These are phyloP conservation scores for Pilobolus umbonatus DNA, from an alignment of 192 early-diverging fungal genomes.

Conservation along the genomic window DNA sequence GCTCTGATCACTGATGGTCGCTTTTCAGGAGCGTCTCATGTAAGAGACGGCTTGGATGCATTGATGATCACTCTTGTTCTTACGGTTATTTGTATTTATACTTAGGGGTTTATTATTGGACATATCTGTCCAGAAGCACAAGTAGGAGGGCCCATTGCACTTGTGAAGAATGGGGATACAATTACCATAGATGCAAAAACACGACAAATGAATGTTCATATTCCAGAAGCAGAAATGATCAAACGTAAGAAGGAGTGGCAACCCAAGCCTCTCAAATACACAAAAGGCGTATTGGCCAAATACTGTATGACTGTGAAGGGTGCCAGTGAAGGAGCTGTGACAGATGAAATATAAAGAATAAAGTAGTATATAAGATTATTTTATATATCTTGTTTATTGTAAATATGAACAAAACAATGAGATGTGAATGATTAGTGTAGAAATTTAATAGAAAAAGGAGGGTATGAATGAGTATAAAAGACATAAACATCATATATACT, in stretches of 20 bases:
- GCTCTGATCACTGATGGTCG: constrained; percentile 96
- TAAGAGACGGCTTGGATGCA: too few relatives aligned
- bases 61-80: too few relatives aligned
- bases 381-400: too few relatives aligned
- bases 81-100: constrained; percentile 6
- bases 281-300: constrained; percentile 81
- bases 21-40: constrained; percentile 97
- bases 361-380: too few relatives aligned
- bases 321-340: constrained; percentile 77
- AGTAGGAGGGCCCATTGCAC: constrained; percentile 91
- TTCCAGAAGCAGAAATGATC: constrained; percentile 72
- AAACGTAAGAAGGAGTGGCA: constrained; percentile 67
- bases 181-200: constrained; percentile 83
- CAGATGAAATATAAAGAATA: too few relatives aligned
- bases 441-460: neutral
- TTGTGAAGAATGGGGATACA: constrained; percentile 85
- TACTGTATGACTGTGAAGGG: constrained; percentile 81
- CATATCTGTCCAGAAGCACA: constrained; percentile 98
- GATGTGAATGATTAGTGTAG: neutral
- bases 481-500: neutral
- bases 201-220: constrained; percentile 68
- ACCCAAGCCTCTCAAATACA: constrained; percentile 79
- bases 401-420: neutral
- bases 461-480: neutral
- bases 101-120: constrained; percentile 97